These are phyloP conservation scores for Stagonosporopsis tanaceti DNA, from an alignment of 2,329 filamentous ascomycete genomes.

Conservation along the genomic window DNA sequence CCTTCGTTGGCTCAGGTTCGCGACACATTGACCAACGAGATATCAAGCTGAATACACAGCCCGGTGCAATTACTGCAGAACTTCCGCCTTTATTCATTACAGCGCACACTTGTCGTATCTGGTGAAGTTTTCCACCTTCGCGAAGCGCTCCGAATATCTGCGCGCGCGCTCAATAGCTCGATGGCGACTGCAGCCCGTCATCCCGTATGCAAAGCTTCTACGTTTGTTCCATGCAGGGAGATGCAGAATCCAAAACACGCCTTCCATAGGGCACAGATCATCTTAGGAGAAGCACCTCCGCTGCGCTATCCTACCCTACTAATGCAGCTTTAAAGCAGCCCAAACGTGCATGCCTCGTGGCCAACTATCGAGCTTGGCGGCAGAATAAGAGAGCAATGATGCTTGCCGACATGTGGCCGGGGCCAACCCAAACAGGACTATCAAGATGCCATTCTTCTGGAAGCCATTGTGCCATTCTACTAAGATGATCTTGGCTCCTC, in stretches of 20 bases:
- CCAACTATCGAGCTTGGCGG: conserved; percentile 7
- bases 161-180: neutral
- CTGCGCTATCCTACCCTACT: neutral
- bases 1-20: conserved; percentile 1
- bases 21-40: neutral
- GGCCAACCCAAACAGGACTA: neutral
- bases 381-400: conserved; percentile 1
- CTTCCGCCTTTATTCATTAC: neutral
- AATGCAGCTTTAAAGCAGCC: conserved; percentile 4
- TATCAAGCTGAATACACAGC: neutral
- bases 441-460: neutral
- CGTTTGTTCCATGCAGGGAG: conserved; percentile 15
- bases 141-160: neutral
- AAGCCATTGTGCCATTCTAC: neutral
- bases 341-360: conserved; percentile 14
- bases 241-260: conserved; percentile 10
- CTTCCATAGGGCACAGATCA: neutral
- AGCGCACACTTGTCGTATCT: neutral
- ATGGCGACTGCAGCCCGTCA: neutral
- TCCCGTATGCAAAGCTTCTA: conserved; percentile 4
- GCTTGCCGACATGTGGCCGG: conserved; percentile 1
- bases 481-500: neutral
- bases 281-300: neutral
- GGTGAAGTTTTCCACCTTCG: neutral
- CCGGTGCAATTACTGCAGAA: neutral